These are phyloP conservation scores for Pseudotsuga menziesii DNA, from an alignment of 75 land plant genomes.

Conservation along the genomic window DNA sequence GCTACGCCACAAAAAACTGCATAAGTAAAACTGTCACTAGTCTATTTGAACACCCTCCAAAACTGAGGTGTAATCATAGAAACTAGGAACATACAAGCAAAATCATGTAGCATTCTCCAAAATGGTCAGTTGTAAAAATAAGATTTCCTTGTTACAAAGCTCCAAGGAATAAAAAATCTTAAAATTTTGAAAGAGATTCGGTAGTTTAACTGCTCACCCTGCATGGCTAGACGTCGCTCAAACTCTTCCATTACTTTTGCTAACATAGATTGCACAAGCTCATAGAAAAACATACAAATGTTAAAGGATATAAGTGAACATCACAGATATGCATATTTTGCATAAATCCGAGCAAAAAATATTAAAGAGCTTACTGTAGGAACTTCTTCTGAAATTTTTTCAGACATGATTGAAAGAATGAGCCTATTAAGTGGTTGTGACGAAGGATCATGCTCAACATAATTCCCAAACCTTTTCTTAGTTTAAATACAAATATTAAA, in stretches of 20 bases:
- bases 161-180: background rate
- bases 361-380: slow-evolving; percentile 16
- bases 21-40: slow-evolving; percentile 28
- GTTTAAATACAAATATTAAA: background rate
- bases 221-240: slow-evolving; percentile 23
- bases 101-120: background rate
- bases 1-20: slow-evolving; percentile 30
- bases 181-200: background rate
- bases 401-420: slow-evolving; percentile 13
- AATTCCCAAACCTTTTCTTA: background rate
- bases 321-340: background rate
- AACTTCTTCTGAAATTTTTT: slow-evolving; percentile 18
- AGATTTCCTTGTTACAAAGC: background rate
- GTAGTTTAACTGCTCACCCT: slow-evolving; percentile 41
- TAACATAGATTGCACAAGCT: slow-evolving; percentile 55
- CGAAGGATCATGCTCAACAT: slow-evolving; percentile 1
- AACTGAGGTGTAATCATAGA: background rate
- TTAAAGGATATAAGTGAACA: background rate
- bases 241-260: slow-evolving; percentile 45
- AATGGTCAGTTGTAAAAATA: background rate
- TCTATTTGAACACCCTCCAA: background rate
- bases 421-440: slow-evolving; percentile 10
- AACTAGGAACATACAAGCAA: background rate
- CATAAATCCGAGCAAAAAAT: background rate
- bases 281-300: slow-evolving; percentile 2